Conservation (phyloP, 257 asterid species). For the Paraleonurus japonicus region DNA sequence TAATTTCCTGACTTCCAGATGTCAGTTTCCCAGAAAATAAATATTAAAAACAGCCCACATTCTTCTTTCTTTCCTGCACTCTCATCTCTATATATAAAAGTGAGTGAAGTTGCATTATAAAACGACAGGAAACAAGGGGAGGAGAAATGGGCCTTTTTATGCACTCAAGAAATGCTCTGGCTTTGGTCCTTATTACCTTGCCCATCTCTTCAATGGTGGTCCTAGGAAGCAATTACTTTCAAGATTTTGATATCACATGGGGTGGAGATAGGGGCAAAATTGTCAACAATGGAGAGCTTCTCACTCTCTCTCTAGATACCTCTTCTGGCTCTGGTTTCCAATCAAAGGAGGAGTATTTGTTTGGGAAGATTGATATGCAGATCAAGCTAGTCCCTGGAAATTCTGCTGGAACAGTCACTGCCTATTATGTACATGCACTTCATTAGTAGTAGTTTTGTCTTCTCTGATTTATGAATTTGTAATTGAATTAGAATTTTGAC, state of each 20-base stretch:
- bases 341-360: conserved; percentile 51
- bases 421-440: conserved; percentile 71
- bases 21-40: background rate
- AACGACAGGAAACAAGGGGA: background rate
- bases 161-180: background rate
- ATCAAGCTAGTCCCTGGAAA: conserved; percentile 65
- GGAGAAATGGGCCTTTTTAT: conserved; percentile 26
- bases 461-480: too few relatives aligned
- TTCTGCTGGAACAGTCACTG: conserved; percentile 74
- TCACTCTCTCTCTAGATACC: conserved; percentile 53
- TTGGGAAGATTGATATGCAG: conserved; percentile 43
- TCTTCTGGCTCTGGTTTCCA: conserved; percentile 63
- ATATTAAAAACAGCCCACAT: too few relatives aligned
- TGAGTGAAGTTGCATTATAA: background rate
- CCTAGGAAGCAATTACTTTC: conserved; percentile 28
- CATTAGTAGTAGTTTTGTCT: too few relatives aligned
- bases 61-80: too few relatives aligned
- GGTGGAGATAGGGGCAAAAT: conserved; percentile 56
- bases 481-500: too few relatives aligned
- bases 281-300: conserved; percentile 54
- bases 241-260: conserved; percentile 63
- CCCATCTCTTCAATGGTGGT: conserved; percentile 17
- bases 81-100: background rate
- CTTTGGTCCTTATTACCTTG: background rate
- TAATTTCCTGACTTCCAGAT: background rate